Evolutionary conservation across 768 basidiomycete genomes (phyloP).

Genomic region (Clitopilus hobsonii): DNA sequence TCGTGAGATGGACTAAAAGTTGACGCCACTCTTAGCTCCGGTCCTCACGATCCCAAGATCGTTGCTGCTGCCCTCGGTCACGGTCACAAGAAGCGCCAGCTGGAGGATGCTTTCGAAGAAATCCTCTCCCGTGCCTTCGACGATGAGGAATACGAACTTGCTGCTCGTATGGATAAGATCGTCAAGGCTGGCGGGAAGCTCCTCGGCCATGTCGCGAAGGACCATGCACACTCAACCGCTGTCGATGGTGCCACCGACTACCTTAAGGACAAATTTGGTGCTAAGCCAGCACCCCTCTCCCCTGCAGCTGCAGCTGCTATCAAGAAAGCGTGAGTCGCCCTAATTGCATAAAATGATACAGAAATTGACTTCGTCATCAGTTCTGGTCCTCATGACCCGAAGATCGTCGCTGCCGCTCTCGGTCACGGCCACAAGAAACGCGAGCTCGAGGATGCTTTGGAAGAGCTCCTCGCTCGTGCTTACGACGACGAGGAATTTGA

Average conservation of each 20-base stretch:
- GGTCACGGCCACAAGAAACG: background rate
- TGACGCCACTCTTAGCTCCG: background rate
- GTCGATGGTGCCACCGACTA: background rate
- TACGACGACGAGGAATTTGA: background rate
- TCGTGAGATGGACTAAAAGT: background rate
- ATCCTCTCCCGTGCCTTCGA: background rate
- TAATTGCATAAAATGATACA: no score
- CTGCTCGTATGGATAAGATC: background rate
- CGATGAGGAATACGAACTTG: no score
- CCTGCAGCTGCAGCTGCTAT: background rate
- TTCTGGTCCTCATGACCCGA: background rate
- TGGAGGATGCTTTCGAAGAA: background rate
- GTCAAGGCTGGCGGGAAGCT: background rate
- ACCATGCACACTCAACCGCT: background rate
- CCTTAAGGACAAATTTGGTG: no score
- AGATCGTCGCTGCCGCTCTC: background rate
- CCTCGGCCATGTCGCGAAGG: background rate
- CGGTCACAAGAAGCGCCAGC: background rate
- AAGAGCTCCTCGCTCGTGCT: background rate
- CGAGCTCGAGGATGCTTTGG: background rate
- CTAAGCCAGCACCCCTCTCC: no score
- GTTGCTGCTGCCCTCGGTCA: background rate
- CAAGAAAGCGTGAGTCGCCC: background rate
- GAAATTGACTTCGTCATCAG: no score
- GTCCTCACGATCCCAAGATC: background rate